phyloP scores from a whole-genome alignment of 192 early-diverging fungal species.

The Backusella liffmaniae region DNA sequence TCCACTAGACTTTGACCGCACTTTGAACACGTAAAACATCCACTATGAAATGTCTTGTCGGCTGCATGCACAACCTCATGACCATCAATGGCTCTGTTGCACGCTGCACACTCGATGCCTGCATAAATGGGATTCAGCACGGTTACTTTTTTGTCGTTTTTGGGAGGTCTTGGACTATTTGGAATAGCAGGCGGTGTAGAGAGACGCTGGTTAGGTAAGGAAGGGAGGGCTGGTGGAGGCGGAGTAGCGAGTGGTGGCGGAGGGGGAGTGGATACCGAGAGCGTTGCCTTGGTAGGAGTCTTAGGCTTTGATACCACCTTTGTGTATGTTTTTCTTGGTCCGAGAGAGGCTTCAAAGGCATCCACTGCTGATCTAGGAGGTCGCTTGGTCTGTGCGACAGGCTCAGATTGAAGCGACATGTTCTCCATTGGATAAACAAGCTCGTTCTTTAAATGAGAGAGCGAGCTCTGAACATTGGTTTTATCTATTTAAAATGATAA shows the following conservation, averaged over 20 bases:
- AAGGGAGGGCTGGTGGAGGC: neutral
- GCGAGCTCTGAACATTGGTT: neutral
- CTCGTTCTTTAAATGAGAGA: constrained; percentile 3
- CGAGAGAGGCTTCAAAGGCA: constrained; percentile 12
- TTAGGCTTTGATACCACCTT: no score
- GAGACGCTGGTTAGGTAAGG: neutral
- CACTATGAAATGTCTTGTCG: constrained; percentile 54
- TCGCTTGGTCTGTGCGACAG: neutral
- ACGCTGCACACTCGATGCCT: constrained; percentile 39
- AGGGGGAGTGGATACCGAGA: neutral
- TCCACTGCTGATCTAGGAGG: neutral
- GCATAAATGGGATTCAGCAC: constrained; percentile 21
- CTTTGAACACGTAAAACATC: constrained; percentile 48
- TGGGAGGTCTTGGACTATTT: constrained; percentile 1
- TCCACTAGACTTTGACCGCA: constrained; percentile 47
- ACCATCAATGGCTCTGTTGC: constrained; percentile 44
- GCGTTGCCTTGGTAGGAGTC: neutral
- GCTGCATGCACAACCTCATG: constrained; percentile 47
- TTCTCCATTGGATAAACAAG: constrained; percentile 15
- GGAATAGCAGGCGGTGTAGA: constrained; percentile 10
- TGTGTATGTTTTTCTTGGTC: neutral
- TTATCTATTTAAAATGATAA: neutral
- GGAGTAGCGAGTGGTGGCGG: neutral
- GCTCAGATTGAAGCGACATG: neutral
- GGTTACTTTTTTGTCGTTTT: neutral